Percentiles rank a stretch among this genome's conserved stretches.
Evolutionary conservation across 352 stramenopile genomes (phyloP).

Genomic region (Aphanomyces euteiches): DNA sequence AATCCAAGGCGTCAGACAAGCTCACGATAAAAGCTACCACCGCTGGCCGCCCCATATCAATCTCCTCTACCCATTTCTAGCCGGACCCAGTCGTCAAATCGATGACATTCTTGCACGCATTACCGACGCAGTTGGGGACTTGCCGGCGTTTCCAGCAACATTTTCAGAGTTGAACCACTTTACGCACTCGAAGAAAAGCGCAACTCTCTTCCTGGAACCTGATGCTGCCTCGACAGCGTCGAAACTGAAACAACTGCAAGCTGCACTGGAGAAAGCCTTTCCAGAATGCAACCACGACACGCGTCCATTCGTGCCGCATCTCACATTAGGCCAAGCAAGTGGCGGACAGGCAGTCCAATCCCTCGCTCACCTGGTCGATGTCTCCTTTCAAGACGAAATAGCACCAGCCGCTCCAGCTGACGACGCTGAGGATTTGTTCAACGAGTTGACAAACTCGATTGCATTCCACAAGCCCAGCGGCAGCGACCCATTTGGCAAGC

Average conservation of each 20-base stretch:
- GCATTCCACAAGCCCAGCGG: background rate
- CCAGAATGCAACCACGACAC: conserved; percentile 19
- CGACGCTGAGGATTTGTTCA: background rate
- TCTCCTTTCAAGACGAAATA: background rate
- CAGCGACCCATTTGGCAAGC: background rate
- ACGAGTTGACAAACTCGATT: background rate
- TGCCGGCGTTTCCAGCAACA: background rate
- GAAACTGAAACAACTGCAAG: background rate
- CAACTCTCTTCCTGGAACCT: conserved; percentile 13
- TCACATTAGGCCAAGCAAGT: conserved; percentile 7
- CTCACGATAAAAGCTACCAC: conserved; percentile 8
- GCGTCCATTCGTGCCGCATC: conserved; percentile 3
- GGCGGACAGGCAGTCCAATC: background rate
- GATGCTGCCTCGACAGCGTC: background rate
- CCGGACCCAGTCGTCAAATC: background rate
- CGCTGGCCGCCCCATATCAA: conserved; percentile 21
- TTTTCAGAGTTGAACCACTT: conserved; percentile 6
- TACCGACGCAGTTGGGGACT: background rate
- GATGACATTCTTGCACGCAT: background rate
- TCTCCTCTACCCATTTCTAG: conserved; percentile 12
- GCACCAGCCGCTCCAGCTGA: background rate
- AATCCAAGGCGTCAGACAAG: background rate
- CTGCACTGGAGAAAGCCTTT: background rate
- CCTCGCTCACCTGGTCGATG: background rate
- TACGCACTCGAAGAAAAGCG: background rate